These are phyloP conservation scores for Elsinoe perseae DNA, from an alignment of 2,329 filamentous ascomycete genomes.

Conservation along the genomic window DNA sequence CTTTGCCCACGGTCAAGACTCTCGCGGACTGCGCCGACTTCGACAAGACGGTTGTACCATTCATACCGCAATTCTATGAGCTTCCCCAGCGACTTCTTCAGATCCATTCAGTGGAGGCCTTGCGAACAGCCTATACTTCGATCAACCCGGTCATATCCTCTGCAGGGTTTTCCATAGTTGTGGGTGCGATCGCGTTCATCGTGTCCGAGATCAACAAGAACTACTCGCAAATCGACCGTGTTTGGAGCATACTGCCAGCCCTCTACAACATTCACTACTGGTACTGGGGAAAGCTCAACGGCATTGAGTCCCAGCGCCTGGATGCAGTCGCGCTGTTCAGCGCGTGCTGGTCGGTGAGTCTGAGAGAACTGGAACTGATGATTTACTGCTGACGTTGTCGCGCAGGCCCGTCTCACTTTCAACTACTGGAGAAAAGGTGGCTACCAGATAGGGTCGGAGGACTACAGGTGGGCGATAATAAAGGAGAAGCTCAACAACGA, in stretches of 20 bases:
- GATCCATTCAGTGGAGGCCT: slow-evolving; percentile 50
- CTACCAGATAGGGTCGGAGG: slow-evolving; percentile 80
- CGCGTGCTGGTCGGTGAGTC: slow-evolving; percentile 53
- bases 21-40: slow-evolving; percentile 71
- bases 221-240: slow-evolving; percentile 91
- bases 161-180: slow-evolving; percentile 60
- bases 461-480: slow-evolving; percentile 85
- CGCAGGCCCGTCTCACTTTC: slow-evolving; percentile 70
- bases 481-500: slow-evolving; percentile 55
- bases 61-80: slow-evolving; percentile 55
- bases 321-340: slow-evolving; percentile 66
- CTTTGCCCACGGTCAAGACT: slow-evolving; percentile 62
- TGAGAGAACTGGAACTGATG: neutral
- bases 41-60: slow-evolving; percentile 66
- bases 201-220: slow-evolving; percentile 82
- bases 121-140: slow-evolving; percentile 65
- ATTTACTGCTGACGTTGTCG: neutral
- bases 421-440: slow-evolving; percentile 97
- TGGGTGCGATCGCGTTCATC: slow-evolving; percentile 66
- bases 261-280: slow-evolving; percentile 80
- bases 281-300: slow-evolving; percentile 70
- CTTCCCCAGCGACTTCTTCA: slow-evolving; percentile 43
- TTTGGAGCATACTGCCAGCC: slow-evolving; percentile 84
- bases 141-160: slow-evolving; percentile 81
- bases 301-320: slow-evolving; percentile 60